Base-by-base conservation (phyloP, 176 grass and related monocot species). In the Ananas comosus region DNA sequence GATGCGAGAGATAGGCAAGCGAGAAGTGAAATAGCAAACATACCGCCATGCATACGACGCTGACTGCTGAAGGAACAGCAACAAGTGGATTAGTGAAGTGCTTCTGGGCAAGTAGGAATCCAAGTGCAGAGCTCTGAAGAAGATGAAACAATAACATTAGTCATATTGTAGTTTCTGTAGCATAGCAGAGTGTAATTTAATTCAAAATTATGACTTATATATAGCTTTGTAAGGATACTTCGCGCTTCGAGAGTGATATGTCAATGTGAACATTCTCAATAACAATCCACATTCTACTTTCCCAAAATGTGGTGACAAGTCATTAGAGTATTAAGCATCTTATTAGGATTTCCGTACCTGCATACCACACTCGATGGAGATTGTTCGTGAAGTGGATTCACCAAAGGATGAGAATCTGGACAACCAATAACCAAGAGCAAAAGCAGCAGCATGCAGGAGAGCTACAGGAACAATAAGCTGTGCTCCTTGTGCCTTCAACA, bases 361-460 rank as follows among this genome's bases (percentile, higher is more conserved):
- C 89, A 99, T 99, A 13, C 94, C 89, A 61, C 94, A 99, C 78
- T 99, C 94, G 77, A 99, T 99, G 23, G 94, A 90, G 82, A 99
- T 78, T 22, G 94, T 99, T 64, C 94, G 83, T 53, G 87, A 92
- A 72, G 94, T 99, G 65, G 89, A 99, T 80, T 99, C 94, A 11
- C 94, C 89, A 12, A 99, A 99, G 68, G 76, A 80, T 73, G 50
- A 82, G 9, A 85, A 64, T 80, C 14, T 85, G 22, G 94, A 93
- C 3, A 82, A 10, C 81, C 79, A 99, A 87, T 99, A 99, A 14
- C 94, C 89, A 75, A 99, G 63, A 67, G 72, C 84, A 80, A 99
- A 99, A 57, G 94, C 94, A 79, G 85, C 94, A 64, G 29, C 53
- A 79, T 92, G 94, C 50, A 97, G 80, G 49, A 99, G 23, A 70